These are phyloP conservation scores for Starmerella cellae DNA, from an alignment of 805 yeast species.

Conservation along the genomic window DNA sequence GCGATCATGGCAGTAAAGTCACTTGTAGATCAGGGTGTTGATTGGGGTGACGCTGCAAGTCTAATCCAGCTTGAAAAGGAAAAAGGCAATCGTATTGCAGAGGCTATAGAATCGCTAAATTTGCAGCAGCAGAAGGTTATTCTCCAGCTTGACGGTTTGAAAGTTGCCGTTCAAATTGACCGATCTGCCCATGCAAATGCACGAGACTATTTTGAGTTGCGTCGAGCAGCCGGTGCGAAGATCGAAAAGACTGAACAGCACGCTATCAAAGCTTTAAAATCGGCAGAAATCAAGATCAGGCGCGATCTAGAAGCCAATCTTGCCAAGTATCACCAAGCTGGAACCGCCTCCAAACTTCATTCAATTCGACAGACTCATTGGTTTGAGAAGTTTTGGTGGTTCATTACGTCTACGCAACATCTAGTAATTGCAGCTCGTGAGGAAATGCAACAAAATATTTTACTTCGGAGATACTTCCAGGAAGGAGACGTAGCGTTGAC, in stretches of 20 bases:
- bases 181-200: constrained; percentile 84
- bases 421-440: constrained; percentile 81
- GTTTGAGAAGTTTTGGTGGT: constrained; percentile 94
- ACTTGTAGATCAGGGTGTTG: constrained; percentile 71
- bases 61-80: constrained; percentile 55
- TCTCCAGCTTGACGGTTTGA: constrained; percentile 41
- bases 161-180: constrained; percentile 52
- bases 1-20: constrained; percentile 56
- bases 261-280: constrained; percentile 63
- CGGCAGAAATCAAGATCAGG: constrained; percentile 65
- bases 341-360: constrained; percentile 31
- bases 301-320: constrained; percentile 52
- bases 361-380: constrained; percentile 62
- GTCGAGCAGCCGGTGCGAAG: constrained; percentile 61
- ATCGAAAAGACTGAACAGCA: constrained; percentile 69
- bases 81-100: constrained; percentile 52
- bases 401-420: constrained; percentile 67
- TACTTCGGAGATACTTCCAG: constrained; percentile 64
- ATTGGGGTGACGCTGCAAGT: constrained; percentile 81
- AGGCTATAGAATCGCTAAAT: constrained; percentile 49
- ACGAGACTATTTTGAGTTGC: constrained; percentile 60
- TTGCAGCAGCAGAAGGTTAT: constrained; percentile 55
- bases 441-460: constrained; percentile 60
- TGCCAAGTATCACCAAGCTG: constrained; percentile 41
- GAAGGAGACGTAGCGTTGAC: constrained; percentile 59